These are phyloP conservation scores for Epichloe coenophiala DNA, from an alignment of 2,329 filamentous ascomycete genomes.

Conservation along the genomic window DNA sequence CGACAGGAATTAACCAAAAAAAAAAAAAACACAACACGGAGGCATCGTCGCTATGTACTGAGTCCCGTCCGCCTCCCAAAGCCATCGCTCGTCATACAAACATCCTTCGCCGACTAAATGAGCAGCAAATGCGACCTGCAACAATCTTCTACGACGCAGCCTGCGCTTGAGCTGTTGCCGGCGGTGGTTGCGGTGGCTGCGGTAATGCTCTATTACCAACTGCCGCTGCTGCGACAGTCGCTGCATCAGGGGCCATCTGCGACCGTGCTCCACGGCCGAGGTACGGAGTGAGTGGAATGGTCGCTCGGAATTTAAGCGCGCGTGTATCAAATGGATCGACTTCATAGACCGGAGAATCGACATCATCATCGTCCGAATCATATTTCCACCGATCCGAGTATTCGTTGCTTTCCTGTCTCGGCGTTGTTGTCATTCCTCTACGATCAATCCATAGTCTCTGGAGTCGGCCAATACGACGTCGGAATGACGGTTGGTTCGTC, in stretches of 20 bases:
- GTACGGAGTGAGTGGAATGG: slow-evolving; percentile 36
- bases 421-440: slow-evolving; percentile 45
- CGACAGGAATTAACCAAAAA: not conserved
- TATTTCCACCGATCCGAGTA: slow-evolving; percentile 68
- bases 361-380: slow-evolving; percentile 75
- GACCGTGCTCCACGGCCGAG: slow-evolving; percentile 25
- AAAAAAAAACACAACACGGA: not conserved
- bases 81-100: slow-evolving; percentile 11
- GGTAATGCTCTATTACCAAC: not conserved
- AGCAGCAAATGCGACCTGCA: not conserved
- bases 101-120: slow-evolving; percentile 1
- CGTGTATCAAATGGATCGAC: slow-evolving; percentile 57
- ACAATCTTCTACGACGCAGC: slow-evolving; percentile 12
- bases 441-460: slow-evolving; percentile 83
- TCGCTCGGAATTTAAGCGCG: slow-evolving; percentile 47
- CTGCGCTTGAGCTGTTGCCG: slow-evolving; percentile 11
- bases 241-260: slow-evolving; percentile 16
- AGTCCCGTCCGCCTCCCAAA: slow-evolving; percentile 1
- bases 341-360: slow-evolving; percentile 60
- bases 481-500: slow-evolving; percentile 51
- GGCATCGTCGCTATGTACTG: slow-evolving; percentile 3
- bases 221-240: slow-evolving; percentile 12
- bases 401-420: slow-evolving; percentile 26
- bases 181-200: not conserved
- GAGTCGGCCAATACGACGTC: slow-evolving; percentile 71